A percentile compares a stretch with the other conserved stretches of the same genome.
phyloP scores from a whole-genome alignment of 1,284 basidiomycete genomes.

The Microbotryum lychnidis-dioicae region DNA sequence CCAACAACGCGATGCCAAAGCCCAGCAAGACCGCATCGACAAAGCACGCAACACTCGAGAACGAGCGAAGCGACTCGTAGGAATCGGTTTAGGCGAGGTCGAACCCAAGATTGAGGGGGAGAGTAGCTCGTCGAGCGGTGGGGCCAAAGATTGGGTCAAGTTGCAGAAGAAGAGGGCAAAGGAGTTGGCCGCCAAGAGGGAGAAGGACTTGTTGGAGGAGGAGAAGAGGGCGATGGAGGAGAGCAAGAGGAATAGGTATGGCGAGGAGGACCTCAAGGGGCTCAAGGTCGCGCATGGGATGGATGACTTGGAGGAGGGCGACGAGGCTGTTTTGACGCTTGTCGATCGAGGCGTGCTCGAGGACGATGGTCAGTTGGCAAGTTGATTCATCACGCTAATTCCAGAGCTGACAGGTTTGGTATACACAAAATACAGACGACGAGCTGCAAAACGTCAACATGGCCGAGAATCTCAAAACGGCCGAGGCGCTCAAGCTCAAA shows the following conservation, averaged over 20 bases:
- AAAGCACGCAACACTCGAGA: slow-evolving; percentile 87
- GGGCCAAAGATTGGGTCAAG: slow-evolving; percentile 70
- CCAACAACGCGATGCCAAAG: slow-evolving; percentile 65
- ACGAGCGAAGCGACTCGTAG: slow-evolving; percentile 79
- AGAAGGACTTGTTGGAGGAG: slow-evolving; percentile 68
- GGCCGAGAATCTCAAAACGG: slow-evolving; percentile 70
- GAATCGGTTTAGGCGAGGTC: slow-evolving; percentile 76
- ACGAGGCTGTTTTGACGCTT: slow-evolving; percentile 88
- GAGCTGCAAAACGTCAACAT: slow-evolving; percentile 91
- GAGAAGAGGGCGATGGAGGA: slow-evolving; percentile 63
- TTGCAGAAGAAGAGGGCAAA: slow-evolving; percentile 77
- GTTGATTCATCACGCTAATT: slow-evolving; percentile 2
- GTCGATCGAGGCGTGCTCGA: slow-evolving; percentile 91
- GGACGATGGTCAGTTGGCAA: slow-evolving; percentile 60
- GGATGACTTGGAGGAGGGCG: slow-evolving; percentile 81
- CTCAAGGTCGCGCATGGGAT: slow-evolving; percentile 94
- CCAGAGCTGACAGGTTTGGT: not conserved
- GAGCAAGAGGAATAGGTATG: slow-evolving; percentile 67
- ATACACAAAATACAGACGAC: slow-evolving; percentile 58
- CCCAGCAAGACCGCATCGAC: slow-evolving; percentile 32
- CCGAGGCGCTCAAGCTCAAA: slow-evolving; percentile 73
- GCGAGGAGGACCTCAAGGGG: slow-evolving; percentile 64
- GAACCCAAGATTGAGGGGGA: slow-evolving; percentile 51
- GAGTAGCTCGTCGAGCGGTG: slow-evolving; percentile 7
- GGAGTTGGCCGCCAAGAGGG: slow-evolving; percentile 66